Conservation (phyloP, 768 basidiomycete species). For the Suillus luteus region DNA sequence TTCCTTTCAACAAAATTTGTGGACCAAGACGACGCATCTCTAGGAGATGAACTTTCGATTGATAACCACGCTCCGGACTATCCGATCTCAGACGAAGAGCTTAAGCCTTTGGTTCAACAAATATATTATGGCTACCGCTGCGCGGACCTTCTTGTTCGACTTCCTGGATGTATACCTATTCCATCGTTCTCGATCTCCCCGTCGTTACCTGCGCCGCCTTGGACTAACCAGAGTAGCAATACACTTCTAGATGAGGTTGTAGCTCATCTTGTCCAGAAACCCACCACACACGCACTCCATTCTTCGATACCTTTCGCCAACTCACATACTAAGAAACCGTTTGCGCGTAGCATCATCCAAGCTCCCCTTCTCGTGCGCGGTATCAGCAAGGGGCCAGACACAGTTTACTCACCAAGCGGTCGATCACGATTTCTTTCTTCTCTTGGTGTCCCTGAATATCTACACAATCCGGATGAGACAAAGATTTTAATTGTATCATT, state of each 20-base stretch:
- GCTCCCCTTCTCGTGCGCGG: conserved; percentile 76
- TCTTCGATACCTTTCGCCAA: conserved; percentile 44
- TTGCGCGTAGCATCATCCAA: conserved; percentile 42
- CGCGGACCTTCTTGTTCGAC: conserved; percentile 67
- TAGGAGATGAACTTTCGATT: conserved; percentile 7
- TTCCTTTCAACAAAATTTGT: conserved; percentile 55
- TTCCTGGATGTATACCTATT: conserved; percentile 77
- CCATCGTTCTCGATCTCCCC: conserved; percentile 64
- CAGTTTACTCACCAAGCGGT: conserved; percentile 54
- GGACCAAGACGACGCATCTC: neutral
- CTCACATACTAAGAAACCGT: conserved; percentile 13
- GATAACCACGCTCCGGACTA: conserved; percentile 47
- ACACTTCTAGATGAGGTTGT: conserved; percentile 43
- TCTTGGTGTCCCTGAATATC: conserved; percentile 57
- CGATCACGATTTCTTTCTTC: conserved; percentile 54
- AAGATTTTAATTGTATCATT: conserved; percentile 80
- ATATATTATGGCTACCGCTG: conserved; percentile 66
- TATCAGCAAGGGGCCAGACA: conserved; percentile 38
- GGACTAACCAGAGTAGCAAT: conserved; percentile 56
- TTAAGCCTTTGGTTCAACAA: conserved; percentile 65
- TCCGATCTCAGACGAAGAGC: conserved; percentile 50
- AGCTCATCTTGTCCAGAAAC: conserved; percentile 38
- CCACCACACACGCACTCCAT: conserved; percentile 37
- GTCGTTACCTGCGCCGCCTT: conserved; percentile 58
- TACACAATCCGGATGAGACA: conserved; percentile 47